A percentile compares a stretch with the other conserved stretches of the same genome.
Evolutionary conservation across 805 yeast genomes (phyloP).

Genomic region (Torulaspora franciscae): DNA sequence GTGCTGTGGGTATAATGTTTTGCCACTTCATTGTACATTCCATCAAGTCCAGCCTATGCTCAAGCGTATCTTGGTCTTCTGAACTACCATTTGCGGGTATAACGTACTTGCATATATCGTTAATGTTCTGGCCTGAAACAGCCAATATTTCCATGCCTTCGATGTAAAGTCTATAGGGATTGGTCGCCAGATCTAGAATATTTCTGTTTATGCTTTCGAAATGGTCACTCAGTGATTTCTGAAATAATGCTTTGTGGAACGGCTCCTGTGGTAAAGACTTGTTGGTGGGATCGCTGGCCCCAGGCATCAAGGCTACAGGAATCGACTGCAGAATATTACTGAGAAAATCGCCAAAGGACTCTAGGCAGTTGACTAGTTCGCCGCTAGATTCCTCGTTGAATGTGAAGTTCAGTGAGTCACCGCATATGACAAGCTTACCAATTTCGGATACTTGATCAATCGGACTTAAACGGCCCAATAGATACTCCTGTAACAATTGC

Average conservation of each 20-base stretch:
- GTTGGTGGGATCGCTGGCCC: slow-evolving; percentile 80
- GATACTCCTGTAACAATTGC: slow-evolving; percentile 60
- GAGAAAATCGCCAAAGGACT: slow-evolving; percentile 56
- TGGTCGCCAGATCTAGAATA: slow-evolving; percentile 45
- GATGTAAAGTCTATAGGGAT: slow-evolving; percentile 69
- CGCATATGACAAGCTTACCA: slow-evolving; percentile 61
- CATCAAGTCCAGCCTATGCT: slow-evolving; percentile 48
- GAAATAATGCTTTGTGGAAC: slow-evolving; percentile 71
- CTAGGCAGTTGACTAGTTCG: slow-evolving; percentile 50
- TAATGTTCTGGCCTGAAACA: slow-evolving; percentile 78
- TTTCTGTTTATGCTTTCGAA: slow-evolving; percentile 39
- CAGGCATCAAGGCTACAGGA: slow-evolving; percentile 80
- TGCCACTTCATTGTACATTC: slow-evolving; percentile 76
- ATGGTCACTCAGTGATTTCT: slow-evolving; percentile 39
- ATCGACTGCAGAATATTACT: slow-evolving; percentile 51
- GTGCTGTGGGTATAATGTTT: slow-evolving; percentile 88
- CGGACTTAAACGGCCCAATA: slow-evolving; percentile 63
- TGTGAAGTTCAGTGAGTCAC: slow-evolving; percentile 51
- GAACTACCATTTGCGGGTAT: slow-evolving; percentile 37
- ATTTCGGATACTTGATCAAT: slow-evolving; percentile 31
- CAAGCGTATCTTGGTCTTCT: slow-evolving; percentile 20
- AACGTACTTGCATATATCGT: slow-evolving; percentile 69
- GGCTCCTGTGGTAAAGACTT: slow-evolving; percentile 84
- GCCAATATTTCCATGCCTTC: slow-evolving; percentile 59
- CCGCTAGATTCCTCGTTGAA: slow-evolving; percentile 44